Conservation (phyloP, 2,329 filamentous ascomycete species). For the Harringtonia aguacate region DNA sequence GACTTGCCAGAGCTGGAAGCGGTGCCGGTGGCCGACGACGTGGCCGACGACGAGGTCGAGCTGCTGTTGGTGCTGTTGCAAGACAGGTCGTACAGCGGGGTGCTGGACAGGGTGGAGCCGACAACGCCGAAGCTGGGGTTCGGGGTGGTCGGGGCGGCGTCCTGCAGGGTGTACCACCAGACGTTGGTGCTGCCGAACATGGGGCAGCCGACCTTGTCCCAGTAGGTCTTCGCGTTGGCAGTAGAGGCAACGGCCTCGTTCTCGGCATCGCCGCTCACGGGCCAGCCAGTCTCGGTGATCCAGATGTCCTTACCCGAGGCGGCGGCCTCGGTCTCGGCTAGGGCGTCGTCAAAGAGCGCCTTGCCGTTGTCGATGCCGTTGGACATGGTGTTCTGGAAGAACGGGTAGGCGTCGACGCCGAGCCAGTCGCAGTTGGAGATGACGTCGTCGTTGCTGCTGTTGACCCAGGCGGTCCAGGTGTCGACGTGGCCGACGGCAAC, state of each 20-base stretch:
- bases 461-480: constrained; percentile 74
- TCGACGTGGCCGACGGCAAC: constrained; percentile 72
- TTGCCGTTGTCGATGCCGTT: constrained; percentile 57
- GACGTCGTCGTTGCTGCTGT: constrained; percentile 59
- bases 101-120: constrained; percentile 38
- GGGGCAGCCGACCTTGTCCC: constrained; percentile 67
- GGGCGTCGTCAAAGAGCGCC: constrained; percentile 57
- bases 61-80: constrained; percentile 37
- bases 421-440: constrained; percentile 65
- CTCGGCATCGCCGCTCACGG: constrained; percentile 55
- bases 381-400: constrained; percentile 61
- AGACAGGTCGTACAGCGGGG: constrained; percentile 52
- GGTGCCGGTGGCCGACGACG: constrained; percentile 3
- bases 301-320: constrained; percentile 62
- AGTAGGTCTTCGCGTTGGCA: constrained; percentile 68
- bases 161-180: constrained; percentile 72
- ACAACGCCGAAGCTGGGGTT: constrained; percentile 63
- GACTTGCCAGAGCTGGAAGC: neutral
- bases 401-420: constrained; percentile 77
- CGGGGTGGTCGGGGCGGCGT: constrained; percentile 47
- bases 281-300: constrained; percentile 87
- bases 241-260: constrained; percentile 52
- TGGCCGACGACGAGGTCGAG: constrained; percentile 8
- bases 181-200: constrained; percentile 53
- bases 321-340: constrained; percentile 46